Evolutionary conservation across 805 yeast species (phyloP), one percentile per base, ranked within the genome.

Genomic region (Yamadazyma sp.): DNA sequence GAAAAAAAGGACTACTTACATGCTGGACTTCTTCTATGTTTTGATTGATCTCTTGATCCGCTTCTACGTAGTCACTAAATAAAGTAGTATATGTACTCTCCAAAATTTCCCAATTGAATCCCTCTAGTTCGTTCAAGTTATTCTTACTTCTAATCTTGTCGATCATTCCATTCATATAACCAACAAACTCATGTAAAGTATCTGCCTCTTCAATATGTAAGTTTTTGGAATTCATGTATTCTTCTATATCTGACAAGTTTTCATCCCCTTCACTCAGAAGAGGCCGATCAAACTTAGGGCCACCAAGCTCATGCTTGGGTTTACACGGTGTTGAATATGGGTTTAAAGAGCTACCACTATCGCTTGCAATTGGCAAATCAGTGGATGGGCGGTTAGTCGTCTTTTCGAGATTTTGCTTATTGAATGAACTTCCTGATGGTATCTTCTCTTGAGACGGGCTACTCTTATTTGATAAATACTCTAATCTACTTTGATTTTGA

Each of bases 41-140:
- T 13, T 13, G 6, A 7, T 49, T 41, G 10, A 49, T 43, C 2
- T 33, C 42, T 19, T 47, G 39, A 39, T 49, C 40, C 30, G 46
- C 56, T 7, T 40, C 35, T 1, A 44, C 36, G 33, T 50, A 56
- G 1, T 43, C 41, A 23, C 35, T 39, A 20, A 51, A 48, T 15
- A 55, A 44, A 11, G 25, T 20, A 22, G 49, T 52, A 37, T 51
- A 55, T 1, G 49, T 46, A 8, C 23, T 24, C 0, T 53, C 42
- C 7, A 56, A 25, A 11, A 34, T 29, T 2, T 45, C 48, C 61
- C 58, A 55, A 24, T 56, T 34, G 14, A 46, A 53, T 5, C 41
- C 20, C 7, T 55, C 47, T 2, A 55, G 30, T 7, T 12, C 21
- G 7, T 27, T 22, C 12, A 36, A 21, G 5, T 15, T 23, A 11